phyloP scores from a whole-genome alignment of 306 rosid genomes.

The Malus sylvestris region DNA sequence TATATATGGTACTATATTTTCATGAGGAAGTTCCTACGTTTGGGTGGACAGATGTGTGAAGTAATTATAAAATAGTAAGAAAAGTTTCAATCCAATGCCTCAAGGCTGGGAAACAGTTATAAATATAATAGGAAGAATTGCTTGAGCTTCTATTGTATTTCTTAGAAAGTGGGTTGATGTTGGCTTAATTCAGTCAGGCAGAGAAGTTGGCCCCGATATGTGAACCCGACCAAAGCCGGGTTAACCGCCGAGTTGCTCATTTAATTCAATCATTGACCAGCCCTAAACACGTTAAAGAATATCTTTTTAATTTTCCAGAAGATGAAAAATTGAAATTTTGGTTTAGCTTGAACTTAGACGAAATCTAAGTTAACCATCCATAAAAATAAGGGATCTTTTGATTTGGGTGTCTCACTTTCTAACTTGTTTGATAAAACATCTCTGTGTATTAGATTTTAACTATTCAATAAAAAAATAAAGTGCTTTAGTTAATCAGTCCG shows the following conservation, averaged over 20 bases:
- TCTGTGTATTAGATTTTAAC: no score
- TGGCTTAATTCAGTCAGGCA: neutral
- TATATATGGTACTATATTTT: no score
- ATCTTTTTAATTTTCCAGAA: neutral
- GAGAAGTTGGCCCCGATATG: constrained; percentile 5
- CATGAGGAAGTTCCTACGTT: neutral
- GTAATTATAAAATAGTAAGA: neutral
- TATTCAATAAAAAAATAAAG: no score
- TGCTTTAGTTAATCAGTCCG: no score
- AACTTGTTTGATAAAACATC: no score
- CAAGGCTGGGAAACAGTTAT: neutral
- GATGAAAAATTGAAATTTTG: neutral
- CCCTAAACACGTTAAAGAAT: neutral
- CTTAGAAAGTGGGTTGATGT: constrained; percentile 15
- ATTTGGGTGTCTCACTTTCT: no score
- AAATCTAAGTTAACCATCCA: neutral
- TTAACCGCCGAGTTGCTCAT: constrained; percentile 27
- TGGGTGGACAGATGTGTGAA: neutral
- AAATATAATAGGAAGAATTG: neutral
- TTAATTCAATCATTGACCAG: constrained; percentile 39
- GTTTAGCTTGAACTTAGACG: neutral
- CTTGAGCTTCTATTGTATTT: neutral
- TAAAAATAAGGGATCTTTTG: no score
- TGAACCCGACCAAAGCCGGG: constrained; percentile 39
- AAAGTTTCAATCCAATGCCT: neutral